These are phyloP conservation scores for Talaromyces proteolyticus DNA, from an alignment of 495 filamentous ascomycete species.

Conservation along the genomic window DNA sequence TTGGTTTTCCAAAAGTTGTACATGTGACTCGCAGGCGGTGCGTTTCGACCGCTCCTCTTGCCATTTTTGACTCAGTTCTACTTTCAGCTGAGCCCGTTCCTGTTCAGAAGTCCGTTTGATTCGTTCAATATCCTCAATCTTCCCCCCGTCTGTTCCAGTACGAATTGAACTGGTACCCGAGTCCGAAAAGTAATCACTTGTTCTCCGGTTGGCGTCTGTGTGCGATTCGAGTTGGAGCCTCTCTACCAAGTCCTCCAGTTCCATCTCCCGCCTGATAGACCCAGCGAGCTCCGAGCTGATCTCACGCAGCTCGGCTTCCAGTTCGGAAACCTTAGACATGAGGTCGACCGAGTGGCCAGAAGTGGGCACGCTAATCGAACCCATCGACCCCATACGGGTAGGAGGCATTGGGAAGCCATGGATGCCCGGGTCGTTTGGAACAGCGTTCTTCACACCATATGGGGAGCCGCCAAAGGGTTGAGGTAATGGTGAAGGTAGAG, in stretches of 20 bases:
- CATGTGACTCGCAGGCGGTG: constrained; percentile 71
- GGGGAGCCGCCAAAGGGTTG: constrained; percentile 35
- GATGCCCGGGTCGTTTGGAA: constrained; percentile 30
- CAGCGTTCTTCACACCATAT: constrained; percentile 26
- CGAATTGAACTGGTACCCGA: constrained; percentile 75
- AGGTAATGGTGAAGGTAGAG: constrained; percentile 52
- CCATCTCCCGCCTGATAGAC: constrained; percentile 93
- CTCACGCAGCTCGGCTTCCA: constrained; percentile 89
- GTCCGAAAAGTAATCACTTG: constrained; percentile 97
- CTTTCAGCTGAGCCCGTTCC: constrained; percentile 80
- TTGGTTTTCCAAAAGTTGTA: constrained; percentile 71
- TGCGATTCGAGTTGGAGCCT: constrained; percentile 70
- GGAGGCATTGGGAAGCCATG: constrained; percentile 29
- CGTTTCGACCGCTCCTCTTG: constrained; percentile 77
- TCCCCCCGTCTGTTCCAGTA: constrained; percentile 62
- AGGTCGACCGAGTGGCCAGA: constrained; percentile 37
- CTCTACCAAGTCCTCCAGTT: constrained; percentile 90
- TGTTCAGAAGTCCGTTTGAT: constrained; percentile 81
- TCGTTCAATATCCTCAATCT: constrained; percentile 77
- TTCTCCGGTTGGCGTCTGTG: constrained; percentile 54
- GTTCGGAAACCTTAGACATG: constrained; percentile 55
- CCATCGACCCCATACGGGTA: constrained; percentile 23
- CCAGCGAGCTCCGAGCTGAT: constrained; percentile 88
- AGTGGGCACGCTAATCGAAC: constrained; percentile 27
- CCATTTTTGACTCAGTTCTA: constrained; percentile 74